phyloP scores from a whole-genome alignment of 129 eudicot species.

The Deinandra increscens region DNA sequence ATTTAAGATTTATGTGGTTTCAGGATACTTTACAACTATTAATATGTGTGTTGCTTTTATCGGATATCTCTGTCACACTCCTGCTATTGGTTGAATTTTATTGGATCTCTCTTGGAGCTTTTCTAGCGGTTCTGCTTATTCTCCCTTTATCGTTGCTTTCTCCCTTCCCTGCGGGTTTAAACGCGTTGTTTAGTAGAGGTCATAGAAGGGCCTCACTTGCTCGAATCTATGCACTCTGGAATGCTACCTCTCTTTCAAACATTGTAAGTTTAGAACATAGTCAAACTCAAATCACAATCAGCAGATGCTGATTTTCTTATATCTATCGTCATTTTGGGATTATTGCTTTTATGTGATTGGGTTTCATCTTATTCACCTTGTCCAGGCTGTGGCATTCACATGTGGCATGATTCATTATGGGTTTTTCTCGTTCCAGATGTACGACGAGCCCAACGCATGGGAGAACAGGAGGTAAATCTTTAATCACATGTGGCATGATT shows the following conservation, averaged over 20 bases:
- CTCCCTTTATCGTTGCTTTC: constrained; percentile 87
- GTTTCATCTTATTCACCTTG: constrained; percentile 1
- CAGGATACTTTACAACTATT: constrained; percentile 87
- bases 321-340: neutral
- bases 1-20: constrained; percentile 21
- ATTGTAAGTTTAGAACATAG: constrained; percentile 49
- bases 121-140: constrained; percentile 80
- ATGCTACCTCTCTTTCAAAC: constrained; percentile 74
- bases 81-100: constrained; percentile 73
- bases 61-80: constrained; percentile 74
- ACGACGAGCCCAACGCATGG: constrained; percentile 50
- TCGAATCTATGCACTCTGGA: constrained; percentile 91
- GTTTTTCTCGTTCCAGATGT: constrained; percentile 40
- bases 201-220: constrained; percentile 84
- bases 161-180: constrained; percentile 92
- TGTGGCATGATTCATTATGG: constrained; percentile 79
- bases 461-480: constrained; percentile 51
- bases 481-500: neutral
- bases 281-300: neutral
- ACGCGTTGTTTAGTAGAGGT: constrained; percentile 84
- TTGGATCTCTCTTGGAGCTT: constrained; percentile 87
- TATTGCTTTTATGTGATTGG: neutral
- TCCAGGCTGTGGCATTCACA: constrained; percentile 76
- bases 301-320: neutral
- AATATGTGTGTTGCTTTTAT: constrained; percentile 72